Percentiles rank a stretch among this genome's conserved stretches.
phyloP scores from a whole-genome alignment of 2,329 filamentous ascomycete genomes.

The Calonectria pteridis region DNA sequence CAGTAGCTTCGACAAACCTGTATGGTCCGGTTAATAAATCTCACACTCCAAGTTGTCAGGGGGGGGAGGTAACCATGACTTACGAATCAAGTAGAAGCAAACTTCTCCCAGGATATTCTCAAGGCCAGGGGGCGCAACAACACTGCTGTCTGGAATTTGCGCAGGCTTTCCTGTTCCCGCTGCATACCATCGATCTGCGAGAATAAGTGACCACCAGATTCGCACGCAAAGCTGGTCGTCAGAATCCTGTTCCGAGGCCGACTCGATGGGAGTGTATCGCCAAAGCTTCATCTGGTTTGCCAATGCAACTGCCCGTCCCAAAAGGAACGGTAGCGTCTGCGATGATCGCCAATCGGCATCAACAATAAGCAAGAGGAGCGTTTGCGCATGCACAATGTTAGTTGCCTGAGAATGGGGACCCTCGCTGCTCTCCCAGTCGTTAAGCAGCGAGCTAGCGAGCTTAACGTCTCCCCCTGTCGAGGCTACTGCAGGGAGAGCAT shows the following conservation, averaged over 20 bases:
- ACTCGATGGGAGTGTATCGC: constrained; percentile 56
- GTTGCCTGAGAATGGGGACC: constrained; percentile 53
- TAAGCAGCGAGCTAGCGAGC: constrained; percentile 60
- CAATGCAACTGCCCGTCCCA: constrained; percentile 75
- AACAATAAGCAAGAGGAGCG: constrained; percentile 74
- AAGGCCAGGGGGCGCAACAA: constrained; percentile 71
- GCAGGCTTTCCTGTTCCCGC: constrained; percentile 73
- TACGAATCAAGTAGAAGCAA: constrained; percentile 74
- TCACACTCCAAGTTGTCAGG: background rate
- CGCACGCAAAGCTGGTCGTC: constrained; percentile 73
- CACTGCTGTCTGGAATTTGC: constrained; percentile 72
- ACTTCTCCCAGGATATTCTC: constrained; percentile 71
- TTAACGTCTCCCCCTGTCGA: constrained; percentile 57
- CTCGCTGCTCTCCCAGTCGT: constrained; percentile 63
- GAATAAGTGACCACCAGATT: constrained; percentile 79
- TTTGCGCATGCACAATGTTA: constrained; percentile 74
- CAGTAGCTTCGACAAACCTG: constrained; percentile 70
- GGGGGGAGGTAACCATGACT: constrained; percentile 49
- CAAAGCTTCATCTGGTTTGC: constrained; percentile 75
- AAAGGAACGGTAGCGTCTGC: constrained; percentile 62
- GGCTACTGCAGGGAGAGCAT: constrained; percentile 69
- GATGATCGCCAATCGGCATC: constrained; percentile 69
- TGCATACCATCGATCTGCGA: constrained; percentile 81
- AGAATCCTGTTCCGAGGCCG: constrained; percentile 67
- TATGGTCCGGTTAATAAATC: constrained; percentile 26